Evolutionary conservation across 768 basidiomycete species (phyloP).

Genomic region (Pisolithus tinctorius): DNA sequence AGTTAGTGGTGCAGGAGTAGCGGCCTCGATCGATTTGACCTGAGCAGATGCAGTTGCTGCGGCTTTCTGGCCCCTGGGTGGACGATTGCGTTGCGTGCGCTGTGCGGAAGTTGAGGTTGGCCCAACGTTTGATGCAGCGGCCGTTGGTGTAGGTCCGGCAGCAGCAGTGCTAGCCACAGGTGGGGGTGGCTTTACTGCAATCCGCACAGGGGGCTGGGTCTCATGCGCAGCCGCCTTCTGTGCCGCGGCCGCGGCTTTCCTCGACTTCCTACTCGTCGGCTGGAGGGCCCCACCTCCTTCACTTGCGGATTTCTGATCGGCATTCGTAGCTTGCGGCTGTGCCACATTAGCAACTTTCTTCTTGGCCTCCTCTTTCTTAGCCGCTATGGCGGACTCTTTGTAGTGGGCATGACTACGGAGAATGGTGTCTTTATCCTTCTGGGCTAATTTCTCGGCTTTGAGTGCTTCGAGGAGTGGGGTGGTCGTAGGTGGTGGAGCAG

Average conservation of each 20-base stretch:
- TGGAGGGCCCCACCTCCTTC: constrained; percentile 19
- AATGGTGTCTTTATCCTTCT: constrained; percentile 68
- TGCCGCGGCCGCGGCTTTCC: constrained; percentile 21
- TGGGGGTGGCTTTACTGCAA: constrained; percentile 8
- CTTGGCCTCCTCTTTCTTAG: constrained; percentile 35
- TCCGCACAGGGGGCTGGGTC: neutral
- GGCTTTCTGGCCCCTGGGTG: constrained; percentile 1
- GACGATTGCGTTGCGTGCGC: constrained; percentile 13
- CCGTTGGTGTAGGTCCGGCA: no score
- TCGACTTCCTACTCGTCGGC: constrained; percentile 30
- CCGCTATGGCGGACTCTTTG: constrained; percentile 38
- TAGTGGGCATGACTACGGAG: constrained; percentile 69
- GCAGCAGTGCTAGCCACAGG: neutral
- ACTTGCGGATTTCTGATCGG: constrained; percentile 27
- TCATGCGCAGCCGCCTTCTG: constrained; percentile 16
- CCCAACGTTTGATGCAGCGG: neutral
- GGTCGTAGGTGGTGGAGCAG: constrained; percentile 59
- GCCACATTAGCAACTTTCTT: constrained; percentile 22
- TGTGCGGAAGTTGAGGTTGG: neutral
- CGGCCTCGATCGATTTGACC: neutral
- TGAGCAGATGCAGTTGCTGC: neutral
- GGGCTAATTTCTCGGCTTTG: constrained; percentile 63
- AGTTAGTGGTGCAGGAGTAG: neutral
- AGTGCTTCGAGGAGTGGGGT: constrained; percentile 93
- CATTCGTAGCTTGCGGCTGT: neutral